phyloP scores from a whole-genome alignment of 148 eudicot species.

The Arbutus unedo region DNA sequence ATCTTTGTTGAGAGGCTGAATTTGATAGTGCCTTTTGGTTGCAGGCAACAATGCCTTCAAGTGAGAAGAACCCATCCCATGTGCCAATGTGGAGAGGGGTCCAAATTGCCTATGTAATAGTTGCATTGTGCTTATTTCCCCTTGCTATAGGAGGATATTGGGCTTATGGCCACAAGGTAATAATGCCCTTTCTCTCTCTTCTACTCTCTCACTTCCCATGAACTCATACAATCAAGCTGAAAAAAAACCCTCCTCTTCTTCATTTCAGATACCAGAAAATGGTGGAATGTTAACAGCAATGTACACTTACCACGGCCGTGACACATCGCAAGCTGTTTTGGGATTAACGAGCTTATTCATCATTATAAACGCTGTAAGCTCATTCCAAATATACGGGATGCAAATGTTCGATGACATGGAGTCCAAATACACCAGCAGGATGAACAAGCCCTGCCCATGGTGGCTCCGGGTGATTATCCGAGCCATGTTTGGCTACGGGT shows the following conservation, averaged over 20 bases:
- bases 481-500: conserved; percentile 22
- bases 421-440: conserved; percentile 16
- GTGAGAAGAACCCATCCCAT: conserved; percentile 20
- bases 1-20: neutral
- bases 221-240: neutral
- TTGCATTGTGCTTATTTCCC: conserved; percentile 19
- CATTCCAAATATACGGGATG: conserved; percentile 43
- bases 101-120: conserved; percentile 12
- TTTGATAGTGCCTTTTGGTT: neutral
- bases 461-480: conserved; percentile 24
- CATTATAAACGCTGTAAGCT: conserved; percentile 26
- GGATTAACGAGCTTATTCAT: conserved; percentile 24
- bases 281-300: conserved; percentile 31
- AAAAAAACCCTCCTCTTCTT: neutral
- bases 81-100: conserved; percentile 25
- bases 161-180: conserved; percentile 22
- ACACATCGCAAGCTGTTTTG: conserved; percentile 17
- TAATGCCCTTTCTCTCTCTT: no score
- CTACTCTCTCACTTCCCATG: neutral
- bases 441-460: conserved; percentile 22
- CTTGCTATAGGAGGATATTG: conserved; percentile 20
- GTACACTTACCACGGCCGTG: conserved; percentile 18
- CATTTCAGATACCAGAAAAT: conserved; percentile 29
- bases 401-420: conserved; percentile 38
- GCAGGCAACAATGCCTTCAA: conserved; percentile 29